Base-by-base conservation (phyloP, 208 protist genomes). In the Wallacemonas sp. region DNA sequence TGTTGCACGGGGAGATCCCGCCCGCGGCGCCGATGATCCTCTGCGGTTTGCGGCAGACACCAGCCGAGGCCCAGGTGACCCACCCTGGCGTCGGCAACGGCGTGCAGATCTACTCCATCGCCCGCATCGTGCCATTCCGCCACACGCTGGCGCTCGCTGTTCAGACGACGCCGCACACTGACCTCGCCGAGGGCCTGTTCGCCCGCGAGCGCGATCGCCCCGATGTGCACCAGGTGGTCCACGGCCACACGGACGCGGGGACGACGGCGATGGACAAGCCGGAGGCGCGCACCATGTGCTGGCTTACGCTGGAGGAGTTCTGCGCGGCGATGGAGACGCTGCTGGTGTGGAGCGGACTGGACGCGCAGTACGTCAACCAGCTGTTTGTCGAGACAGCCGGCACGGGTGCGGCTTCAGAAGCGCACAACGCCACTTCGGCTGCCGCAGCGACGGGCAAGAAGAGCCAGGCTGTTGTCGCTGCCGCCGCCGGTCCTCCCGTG, bases 221-320 rank as follows among this genome's bases (percentile, higher is more conserved):
- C 44, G 74, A 81, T 52, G 86, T 92, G 46, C 72, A 73, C 20
- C 68, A 84, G 1, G 55, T 84, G 14, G 63, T 86, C 8, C 23
- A 62, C 36, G 26, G 29, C 3, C 22, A 59, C 39, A 62, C 69
- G 66, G 36, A 77, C 42, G 65, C 42, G 28, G 70, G 28, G 70
- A 75, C 54, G 45, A 41, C 45, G n/a, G n/a, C n/a, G n/a, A n/a
- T n/a, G n/a, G n/a, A n/a, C n/a, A n/a, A n/a, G n/a, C n/a, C n/a
- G n/a, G n/a, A n/a, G n/a, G 36, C 28, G 3, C 32, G 57, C 16
- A 64, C 61, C 16, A 57, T 65, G 28, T 76, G 59, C 39, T 95
- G 90, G 90, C 69, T 92, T 10, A 95, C 87, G 2, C 55, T 93
- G 54, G 85, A 92, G 67, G 90, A 93, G 57, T 79, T 95, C 20